Percentiles rank a stretch among this genome's conserved stretches.
These are phyloP conservation scores for Castanea sativa DNA, from an alignment of 306 rosid species.

Conservation along the genomic window DNA sequence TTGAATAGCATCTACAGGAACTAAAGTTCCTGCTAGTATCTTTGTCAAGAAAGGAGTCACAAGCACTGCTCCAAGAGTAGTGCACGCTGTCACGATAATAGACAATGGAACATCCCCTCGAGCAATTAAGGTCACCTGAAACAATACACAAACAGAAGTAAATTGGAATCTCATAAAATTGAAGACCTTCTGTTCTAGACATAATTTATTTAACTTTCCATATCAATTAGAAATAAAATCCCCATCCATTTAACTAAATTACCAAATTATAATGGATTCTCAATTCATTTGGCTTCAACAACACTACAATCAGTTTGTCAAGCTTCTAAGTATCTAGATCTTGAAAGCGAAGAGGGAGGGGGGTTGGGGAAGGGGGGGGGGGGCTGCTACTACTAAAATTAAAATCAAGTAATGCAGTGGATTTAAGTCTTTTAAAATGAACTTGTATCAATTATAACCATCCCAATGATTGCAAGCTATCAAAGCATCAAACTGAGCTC, in stretches of 20 bases:
- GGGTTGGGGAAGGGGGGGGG: too few relatives aligned
- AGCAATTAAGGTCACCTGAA: conserved; percentile 52
- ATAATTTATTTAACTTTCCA: neutral
- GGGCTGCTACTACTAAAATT: too few relatives aligned
- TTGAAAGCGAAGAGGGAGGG: neutral
- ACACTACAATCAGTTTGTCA: neutral
- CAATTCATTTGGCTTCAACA: neutral
- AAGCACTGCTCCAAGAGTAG: conserved; percentile 42
- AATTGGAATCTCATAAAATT: conserved; percentile 12
- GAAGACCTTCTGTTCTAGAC: neutral
- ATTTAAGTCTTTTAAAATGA: too few relatives aligned
- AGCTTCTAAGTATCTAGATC: neutral
- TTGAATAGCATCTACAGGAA: conserved; percentile 36
- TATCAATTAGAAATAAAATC: neutral
- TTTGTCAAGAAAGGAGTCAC: conserved; percentile 43
- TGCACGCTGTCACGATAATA: conserved; percentile 46
- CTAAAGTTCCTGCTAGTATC: conserved; percentile 35
- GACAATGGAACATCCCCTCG: conserved; percentile 50
- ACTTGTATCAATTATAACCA: too few relatives aligned
- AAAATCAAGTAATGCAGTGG: too few relatives aligned
- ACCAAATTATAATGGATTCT: neutral
- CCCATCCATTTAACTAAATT: neutral
- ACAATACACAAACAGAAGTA: conserved; percentile 19
- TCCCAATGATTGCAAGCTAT: too few relatives aligned
- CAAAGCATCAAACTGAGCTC: too few relatives aligned